Conservation (phyloP, 2,329 filamentous ascomycete genomes). For the Aspergillus flavus region DNA sequence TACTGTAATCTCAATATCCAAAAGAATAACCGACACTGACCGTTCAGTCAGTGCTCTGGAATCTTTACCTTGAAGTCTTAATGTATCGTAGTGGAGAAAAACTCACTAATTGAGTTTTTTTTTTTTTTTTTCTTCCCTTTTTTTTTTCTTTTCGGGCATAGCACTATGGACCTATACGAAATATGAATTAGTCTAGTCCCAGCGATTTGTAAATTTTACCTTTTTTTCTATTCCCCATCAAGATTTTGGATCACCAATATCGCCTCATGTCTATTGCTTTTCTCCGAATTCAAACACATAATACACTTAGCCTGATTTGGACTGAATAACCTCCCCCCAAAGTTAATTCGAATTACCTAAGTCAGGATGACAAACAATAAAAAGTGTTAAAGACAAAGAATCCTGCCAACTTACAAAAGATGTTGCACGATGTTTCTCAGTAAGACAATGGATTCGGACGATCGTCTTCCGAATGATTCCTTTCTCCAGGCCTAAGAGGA, state of each 20-base stretch:
- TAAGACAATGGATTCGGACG: conserved; percentile 15
- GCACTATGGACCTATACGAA: not conserved
- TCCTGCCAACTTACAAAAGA: not conserved
- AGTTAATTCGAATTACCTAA: not conserved
- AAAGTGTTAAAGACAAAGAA: not conserved
- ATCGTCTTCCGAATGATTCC: conserved; percentile 18
- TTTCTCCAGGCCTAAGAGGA: not conserved
- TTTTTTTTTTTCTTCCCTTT: too few species aligned
- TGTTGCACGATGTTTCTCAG: not conserved
- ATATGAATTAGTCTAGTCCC: not conserved
- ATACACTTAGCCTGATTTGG: not conserved
- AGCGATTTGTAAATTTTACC: not conserved
- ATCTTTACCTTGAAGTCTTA: not conserved
- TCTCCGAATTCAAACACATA: not conserved
- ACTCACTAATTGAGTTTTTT: not conserved
- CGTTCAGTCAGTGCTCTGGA: not conserved
- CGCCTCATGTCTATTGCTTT: not conserved
- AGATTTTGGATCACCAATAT: not conserved
- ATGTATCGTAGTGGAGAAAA: not conserved
- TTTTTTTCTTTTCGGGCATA: not conserved
- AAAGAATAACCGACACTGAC: not conserved
- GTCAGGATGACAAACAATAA: not conserved
- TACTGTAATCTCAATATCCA: not conserved
- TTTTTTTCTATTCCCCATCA: not conserved
- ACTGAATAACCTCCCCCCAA: not conserved